These are phyloP conservation scores for Draba incana DNA, from an alignment of 345 rosid genomes.

Conservation along the genomic window DNA sequence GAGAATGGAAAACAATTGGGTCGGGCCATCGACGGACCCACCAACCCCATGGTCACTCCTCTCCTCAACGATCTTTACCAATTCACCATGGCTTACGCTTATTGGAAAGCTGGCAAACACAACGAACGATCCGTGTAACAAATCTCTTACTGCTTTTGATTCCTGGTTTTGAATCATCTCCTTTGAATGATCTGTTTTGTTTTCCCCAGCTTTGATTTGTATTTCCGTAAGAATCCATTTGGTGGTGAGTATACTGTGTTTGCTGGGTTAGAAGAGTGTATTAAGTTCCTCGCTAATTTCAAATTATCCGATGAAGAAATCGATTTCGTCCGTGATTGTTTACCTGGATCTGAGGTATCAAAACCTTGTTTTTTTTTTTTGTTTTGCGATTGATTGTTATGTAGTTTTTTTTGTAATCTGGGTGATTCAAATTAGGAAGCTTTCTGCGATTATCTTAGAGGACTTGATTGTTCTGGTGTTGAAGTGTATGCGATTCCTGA, in stretches of 20 bases:
- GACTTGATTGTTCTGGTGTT: conserved; percentile 85
- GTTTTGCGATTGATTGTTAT: too few species aligned
- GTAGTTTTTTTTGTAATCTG: conserved; percentile 9
- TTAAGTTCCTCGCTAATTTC: conserved; percentile 86
- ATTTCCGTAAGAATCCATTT: conserved; percentile 93
- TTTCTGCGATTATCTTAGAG: conserved; percentile 72
- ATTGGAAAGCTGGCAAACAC: conserved; percentile 96
- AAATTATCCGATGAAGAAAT: conserved; percentile 72
- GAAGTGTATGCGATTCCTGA: conserved; percentile 86
- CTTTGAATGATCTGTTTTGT: background rate
- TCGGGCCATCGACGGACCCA: conserved; percentile 56
- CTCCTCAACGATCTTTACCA: conserved; percentile 90
- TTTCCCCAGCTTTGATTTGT: conserved; percentile 75
- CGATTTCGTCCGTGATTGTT: conserved; percentile 59
- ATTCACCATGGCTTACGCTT: conserved; percentile 98
- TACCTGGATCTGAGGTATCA: conserved; percentile 82
- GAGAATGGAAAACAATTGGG: conserved; percentile 45
- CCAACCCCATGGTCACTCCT: conserved; percentile 94
- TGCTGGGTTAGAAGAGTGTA: conserved; percentile 97
- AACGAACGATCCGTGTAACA: conserved; percentile 80
- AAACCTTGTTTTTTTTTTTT: conserved; percentile 1
- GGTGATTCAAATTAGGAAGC: conserved; percentile 39
- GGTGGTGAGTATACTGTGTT: conserved; percentile 93
- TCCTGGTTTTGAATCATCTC: background rate
- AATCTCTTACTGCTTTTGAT: background rate